Evolutionary conservation across 2,329 filamentous ascomycete species (phyloP), one percentile per base, ranked within the genome.

Genomic region (Emydomyces testavorans): DNA sequence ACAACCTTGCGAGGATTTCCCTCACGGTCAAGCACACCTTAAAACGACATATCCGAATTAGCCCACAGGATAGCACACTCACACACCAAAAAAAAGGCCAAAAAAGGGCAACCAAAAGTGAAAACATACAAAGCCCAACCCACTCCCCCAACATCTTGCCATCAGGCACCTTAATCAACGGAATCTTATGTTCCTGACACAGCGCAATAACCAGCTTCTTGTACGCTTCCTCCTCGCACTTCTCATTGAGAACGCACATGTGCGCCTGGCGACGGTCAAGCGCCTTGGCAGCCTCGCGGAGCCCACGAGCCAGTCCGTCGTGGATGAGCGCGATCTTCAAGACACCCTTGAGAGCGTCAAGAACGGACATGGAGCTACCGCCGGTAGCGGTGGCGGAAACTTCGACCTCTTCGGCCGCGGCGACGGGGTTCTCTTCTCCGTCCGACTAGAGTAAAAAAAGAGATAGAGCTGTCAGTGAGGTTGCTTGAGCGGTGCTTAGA

Each of bases 181-280:
- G 92, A 66, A 98, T 98, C 83, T 95, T 95, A 79, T 98, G 92
- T 82, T 98, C 92, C 57, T 84, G 86, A 85, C 92, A 98, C 54
- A 98, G 85, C 56, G 92, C 92, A 62, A 96, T 85, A 65, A 98
- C 90, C 60, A 98, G 82, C 85, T 98, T 98, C 88, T 98, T 98
- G 82, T 98, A 98, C 61, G 92, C 90, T 76, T 98, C 92, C 82
- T 98, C 92, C 79, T 98, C 92, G 79, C 92, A 98, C 61, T 85
- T 83, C 82, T 98, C 92, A 82, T 98, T 98, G 65, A 98, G 83
- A 62, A 98, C 92, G 73, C 92, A 98, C 89, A 98, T 96, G 79
- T 98, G 92, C 53, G 92, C 92, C 78, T 98, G 86, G 68, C 92
- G 88, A 68, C 92, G 83, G 76, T 98, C 92, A 66, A 98, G 87